These are phyloP conservation scores for Avena sativa DNA, from an alignment of 176 grass and related monocot genomes.

Conservation along the genomic window DNA sequence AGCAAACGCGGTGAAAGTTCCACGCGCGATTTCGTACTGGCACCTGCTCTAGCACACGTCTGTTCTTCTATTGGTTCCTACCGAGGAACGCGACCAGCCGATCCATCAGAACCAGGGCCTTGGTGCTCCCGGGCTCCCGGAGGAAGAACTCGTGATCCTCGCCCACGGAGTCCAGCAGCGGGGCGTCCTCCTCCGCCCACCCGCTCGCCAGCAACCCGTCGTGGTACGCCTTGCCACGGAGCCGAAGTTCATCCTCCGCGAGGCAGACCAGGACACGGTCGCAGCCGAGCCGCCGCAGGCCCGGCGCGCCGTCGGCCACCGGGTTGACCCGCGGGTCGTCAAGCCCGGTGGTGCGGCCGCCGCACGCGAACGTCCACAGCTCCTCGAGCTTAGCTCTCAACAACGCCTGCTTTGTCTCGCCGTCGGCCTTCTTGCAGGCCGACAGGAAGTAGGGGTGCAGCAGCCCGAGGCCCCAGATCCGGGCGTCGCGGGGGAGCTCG, in stretches of 20 bases:
- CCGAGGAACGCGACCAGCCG: not conserved
- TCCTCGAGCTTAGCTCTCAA: slow-evolving; percentile 43
- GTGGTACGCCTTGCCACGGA: slow-evolving; percentile 29
- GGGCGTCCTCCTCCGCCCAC: slow-evolving; percentile 16
- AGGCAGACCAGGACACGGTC: slow-evolving; percentile 21
- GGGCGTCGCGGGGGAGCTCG: not conserved
- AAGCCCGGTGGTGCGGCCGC: not conserved
- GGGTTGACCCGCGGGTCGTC: slow-evolving; percentile 54
- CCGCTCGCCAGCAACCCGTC: slow-evolving; percentile 32
- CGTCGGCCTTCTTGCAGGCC: not conserved
- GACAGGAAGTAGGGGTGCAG: slow-evolving; percentile 47
- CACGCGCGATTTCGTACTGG: not conserved
- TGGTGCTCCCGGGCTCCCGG: slow-evolving; percentile 13
- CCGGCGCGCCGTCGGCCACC: slow-evolving; percentile 42
- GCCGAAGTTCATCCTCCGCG: slow-evolving; percentile 34
- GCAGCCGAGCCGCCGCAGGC: slow-evolving; percentile 44
- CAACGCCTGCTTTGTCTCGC: slow-evolving; percentile 32
- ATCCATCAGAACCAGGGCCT: slow-evolving; percentile 44
- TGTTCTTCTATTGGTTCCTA: not conserved
- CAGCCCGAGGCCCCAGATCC: slow-evolving; percentile 46
- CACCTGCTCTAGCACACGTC: not conserved
- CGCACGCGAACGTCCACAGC: slow-evolving; percentile 42
- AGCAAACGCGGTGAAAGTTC: not conserved
- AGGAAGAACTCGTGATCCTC: slow-evolving; percentile 50
- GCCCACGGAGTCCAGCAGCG: slow-evolving; percentile 27